Percentiles rank a stretch among this genome's conserved stretches.
Conservation (phyloP, 805 yeast species). For the Kregervanrija pseudodelftensis region DNA sequence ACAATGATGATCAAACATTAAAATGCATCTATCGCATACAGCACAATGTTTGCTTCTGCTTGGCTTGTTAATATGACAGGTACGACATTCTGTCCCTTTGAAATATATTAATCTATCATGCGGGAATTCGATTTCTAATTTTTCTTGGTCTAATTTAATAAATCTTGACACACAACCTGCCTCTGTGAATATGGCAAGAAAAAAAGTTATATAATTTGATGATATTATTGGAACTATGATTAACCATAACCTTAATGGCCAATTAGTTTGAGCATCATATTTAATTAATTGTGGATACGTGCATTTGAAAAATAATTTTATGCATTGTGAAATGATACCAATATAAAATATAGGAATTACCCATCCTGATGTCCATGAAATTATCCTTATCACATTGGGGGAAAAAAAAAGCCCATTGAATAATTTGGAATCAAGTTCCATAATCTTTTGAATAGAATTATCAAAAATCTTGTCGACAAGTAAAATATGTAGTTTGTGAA, state of each 20-base stretch:
- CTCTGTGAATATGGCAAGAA: constrained; percentile 32
- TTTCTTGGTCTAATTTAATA: constrained; percentile 8
- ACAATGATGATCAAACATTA: constrained; percentile 60
- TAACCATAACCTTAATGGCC: constrained; percentile 9
- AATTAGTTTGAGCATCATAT: constrained; percentile 2
- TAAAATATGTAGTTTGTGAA: constrained; percentile 19
- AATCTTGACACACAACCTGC: constrained; percentile 31
- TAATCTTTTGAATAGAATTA: constrained; percentile 2
- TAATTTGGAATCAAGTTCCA: constrained; percentile 16
- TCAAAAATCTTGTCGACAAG: constrained; percentile 7
- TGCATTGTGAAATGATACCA: constrained; percentile 26
- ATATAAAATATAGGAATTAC: constrained; percentile 37
- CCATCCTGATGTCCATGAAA: constrained; percentile 30
- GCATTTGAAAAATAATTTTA: constrained; percentile 19
- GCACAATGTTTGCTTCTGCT: constrained; percentile 76
- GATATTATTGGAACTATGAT: constrained; percentile 28
- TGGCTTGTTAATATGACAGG: constrained; percentile 62
- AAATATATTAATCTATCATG: constrained; percentile 39
- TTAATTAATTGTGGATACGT: constrained; percentile 15
- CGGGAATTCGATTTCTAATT: constrained; percentile 19
- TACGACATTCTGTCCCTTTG: constrained; percentile 28
- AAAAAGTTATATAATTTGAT: constrained; percentile 29
- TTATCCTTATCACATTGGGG: constrained; percentile 5
- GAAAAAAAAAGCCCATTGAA: constrained; percentile 19
- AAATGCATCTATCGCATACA: constrained; percentile 57